phyloP scores from a whole-genome alignment of 805 yeast species.

The Starmerella vaccinii region DNA sequence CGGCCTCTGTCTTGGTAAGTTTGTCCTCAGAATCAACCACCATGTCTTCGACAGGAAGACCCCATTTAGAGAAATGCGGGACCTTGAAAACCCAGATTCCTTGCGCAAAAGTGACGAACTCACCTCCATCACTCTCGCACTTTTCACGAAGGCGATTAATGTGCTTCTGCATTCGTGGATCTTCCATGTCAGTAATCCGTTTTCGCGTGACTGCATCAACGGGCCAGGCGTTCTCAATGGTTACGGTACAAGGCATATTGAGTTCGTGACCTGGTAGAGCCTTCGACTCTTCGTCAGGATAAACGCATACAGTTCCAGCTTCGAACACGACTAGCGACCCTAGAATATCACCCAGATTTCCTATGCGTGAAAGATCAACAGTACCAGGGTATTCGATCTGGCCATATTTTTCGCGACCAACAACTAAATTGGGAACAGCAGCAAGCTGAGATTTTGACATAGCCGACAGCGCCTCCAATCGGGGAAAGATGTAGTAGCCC shows the following conservation, averaged over 20 bases:
- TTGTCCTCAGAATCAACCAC: conserved; percentile 22
- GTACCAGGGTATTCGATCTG: conserved; percentile 57
- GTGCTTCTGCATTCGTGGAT: conserved; percentile 46
- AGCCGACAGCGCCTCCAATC: conserved; percentile 48
- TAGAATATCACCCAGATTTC: conserved; percentile 48
- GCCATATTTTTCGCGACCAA: conserved; percentile 71
- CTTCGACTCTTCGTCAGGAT: conserved; percentile 50
- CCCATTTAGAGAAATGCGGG: conserved; percentile 92
- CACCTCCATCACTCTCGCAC: conserved; percentile 55
- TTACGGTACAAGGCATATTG: conserved; percentile 60
- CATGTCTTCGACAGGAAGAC: conserved; percentile 38
- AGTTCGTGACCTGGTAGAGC: conserved; percentile 66
- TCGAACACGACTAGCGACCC: conserved; percentile 56
- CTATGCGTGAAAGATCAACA: conserved; percentile 62
- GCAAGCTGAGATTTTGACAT: conserved; percentile 50
- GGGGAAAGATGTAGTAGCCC: conserved; percentile 75
- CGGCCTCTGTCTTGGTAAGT: not conserved
- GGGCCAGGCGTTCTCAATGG: conserved; percentile 71
- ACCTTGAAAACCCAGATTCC: conserved; percentile 75
- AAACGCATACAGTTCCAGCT: conserved; percentile 51
- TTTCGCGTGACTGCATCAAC: conserved; percentile 41
- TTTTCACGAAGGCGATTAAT: conserved; percentile 38
- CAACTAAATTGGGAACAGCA: conserved; percentile 47
- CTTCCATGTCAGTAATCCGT: conserved; percentile 61
- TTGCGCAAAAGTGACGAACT: conserved; percentile 62